Evolutionary conservation across 202 grass and related monocot genomes (phyloP).

Genomic region (Bolboschoenoplectus hybrid): DNA sequence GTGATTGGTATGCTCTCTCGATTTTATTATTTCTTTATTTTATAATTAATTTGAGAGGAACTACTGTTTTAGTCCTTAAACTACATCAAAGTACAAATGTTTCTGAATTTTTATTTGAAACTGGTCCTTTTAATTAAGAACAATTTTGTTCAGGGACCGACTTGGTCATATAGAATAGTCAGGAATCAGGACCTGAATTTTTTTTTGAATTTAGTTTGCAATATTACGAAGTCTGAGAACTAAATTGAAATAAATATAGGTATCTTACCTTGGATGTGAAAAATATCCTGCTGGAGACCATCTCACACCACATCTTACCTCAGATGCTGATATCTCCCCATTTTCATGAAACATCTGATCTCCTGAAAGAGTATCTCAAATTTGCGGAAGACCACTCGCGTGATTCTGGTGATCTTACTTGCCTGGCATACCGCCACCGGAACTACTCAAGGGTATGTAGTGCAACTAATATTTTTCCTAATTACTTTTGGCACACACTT

Average conservation of each 20-base stretch:
- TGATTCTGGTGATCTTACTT: slow-evolving; percentile 97
- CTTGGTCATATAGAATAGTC: neutral
- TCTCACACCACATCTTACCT: slow-evolving; percentile 84
- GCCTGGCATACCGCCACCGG: slow-evolving; percentile 84
- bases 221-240: slow-evolving; percentile 8
- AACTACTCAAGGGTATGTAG: slow-evolving; percentile 81
- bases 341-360: slow-evolving; percentile 66
- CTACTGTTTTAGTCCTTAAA: neutral
- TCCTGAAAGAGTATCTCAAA: slow-evolving; percentile 89
- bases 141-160: neutral
- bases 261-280: slow-evolving; percentile 83
- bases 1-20: slow-evolving; percentile 66
- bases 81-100: neutral
- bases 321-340: slow-evolving; percentile 80
- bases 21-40: slow-evolving; percentile 36
- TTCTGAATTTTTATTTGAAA: slow-evolving; percentile 2
- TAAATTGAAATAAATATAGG: slow-evolving; percentile 50
- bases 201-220: slow-evolving; percentile 12
- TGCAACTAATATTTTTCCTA: neutral
- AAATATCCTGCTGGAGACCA: slow-evolving; percentile 90
- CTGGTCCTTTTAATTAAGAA: neutral
- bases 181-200: slow-evolving; percentile 4
- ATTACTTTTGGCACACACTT: neutral
- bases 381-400: slow-evolving; percentile 97
- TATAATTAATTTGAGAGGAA: slow-evolving; percentile 21